Conservation (phyloP, 768 basidiomycete genomes). For the Amyloporia xantha region DNA sequence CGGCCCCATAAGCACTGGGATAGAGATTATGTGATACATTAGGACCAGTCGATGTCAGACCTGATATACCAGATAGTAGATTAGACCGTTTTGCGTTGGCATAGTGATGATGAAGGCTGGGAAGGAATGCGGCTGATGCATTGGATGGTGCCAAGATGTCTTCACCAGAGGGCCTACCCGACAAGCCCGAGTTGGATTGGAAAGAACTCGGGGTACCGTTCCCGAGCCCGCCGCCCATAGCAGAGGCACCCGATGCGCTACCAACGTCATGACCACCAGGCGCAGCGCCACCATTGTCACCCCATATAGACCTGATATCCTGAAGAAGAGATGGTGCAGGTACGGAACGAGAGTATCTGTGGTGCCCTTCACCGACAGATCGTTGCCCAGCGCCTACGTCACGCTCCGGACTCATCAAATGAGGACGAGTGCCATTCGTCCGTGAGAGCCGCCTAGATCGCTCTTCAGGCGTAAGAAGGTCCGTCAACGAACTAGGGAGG, state of each 20-base stretch:
- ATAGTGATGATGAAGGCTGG: constrained; percentile 64
- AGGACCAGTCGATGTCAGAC: constrained; percentile 10
- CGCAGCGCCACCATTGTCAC: constrained; percentile 45
- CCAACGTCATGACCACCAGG: constrained; percentile 19
- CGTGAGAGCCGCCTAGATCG: constrained; percentile 75
- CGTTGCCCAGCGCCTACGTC: constrained; percentile 17
- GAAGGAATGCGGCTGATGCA: constrained; percentile 78
- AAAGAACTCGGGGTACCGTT: constrained; percentile 49
- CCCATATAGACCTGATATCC: constrained; percentile 79
- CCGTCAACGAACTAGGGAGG: constrained; percentile 80
- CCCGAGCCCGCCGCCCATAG: constrained; percentile 23
- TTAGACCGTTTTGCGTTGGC: constrained; percentile 41
- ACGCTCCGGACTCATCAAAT: constrained; percentile 12
- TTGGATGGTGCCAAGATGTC: constrained; percentile 63
- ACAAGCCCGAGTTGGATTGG: constrained; percentile 37
- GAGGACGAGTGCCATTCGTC: constrained; percentile 41
- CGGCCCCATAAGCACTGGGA: constrained; percentile 11
- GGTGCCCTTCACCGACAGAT: constrained; percentile 32
- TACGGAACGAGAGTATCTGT: constrained; percentile 79
- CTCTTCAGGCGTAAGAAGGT: constrained; percentile 86
- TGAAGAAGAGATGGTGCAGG: constrained; percentile 72
- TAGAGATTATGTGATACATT: constrained; percentile 10
- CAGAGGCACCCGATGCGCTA: constrained; percentile 7
- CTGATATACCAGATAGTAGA: constrained; percentile 17
- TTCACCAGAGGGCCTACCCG: constrained; percentile 24